Conservation (phyloP, 106 monocot species). For the Acorus gramineus region DNA sequence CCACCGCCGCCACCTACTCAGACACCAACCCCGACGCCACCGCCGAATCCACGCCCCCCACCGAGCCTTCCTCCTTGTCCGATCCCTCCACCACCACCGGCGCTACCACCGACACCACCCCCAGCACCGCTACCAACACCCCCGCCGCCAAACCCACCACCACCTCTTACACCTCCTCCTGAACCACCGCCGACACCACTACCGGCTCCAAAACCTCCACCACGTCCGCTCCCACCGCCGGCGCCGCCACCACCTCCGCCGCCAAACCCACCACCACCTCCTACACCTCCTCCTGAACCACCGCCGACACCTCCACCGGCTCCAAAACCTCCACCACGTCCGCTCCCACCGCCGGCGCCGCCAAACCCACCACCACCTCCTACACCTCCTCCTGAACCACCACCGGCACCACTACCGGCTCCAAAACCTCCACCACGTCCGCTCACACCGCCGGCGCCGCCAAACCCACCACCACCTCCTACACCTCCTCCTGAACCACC, state of each 20-base stretch:
- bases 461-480: constrained; percentile 4
- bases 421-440: constrained; percentile 7
- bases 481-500: neutral
- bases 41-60: constrained; percentile 2
- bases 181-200: constrained; percentile 3
- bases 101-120: neutral
- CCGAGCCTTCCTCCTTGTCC: neutral
- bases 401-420: constrained; percentile 7
- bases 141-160: constrained; percentile 5
- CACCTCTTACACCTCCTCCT: constrained; percentile 6
- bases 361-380: neutral
- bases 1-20: neutral
- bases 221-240: constrained; percentile 8
- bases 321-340: neutral
- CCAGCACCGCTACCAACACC: constrained; percentile 2
- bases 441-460: neutral
- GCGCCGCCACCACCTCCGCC: constrained; percentile 5
- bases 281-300: constrained; percentile 2
- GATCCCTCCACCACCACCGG: neutral
- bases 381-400: neutral
- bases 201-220: constrained; percentile 10
- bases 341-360: neutral
- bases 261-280: constrained; percentile 5
- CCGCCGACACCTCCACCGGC: constrained; percentile 1
- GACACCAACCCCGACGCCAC: neutral